Base-by-base conservation (phyloP, 371 early-diverging fungal species). In the Zopfochytrium polystomum region DNA sequence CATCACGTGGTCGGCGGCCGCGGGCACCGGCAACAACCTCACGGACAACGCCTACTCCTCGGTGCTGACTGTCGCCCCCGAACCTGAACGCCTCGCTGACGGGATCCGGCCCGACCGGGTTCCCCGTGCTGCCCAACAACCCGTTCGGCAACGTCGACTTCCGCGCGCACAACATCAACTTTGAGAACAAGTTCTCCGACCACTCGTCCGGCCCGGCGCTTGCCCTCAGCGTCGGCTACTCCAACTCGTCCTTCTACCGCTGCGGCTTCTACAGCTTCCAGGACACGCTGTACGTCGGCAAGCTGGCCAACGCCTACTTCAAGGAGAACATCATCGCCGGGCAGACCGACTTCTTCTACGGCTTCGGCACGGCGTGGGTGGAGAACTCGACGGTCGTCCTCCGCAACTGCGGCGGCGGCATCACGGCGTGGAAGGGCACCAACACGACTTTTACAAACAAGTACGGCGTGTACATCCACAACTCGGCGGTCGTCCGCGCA, bases 301-400 rank as follows among this genome's bases (percentile, higher is more conserved):
- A 52, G 30, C 22, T 52, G 7, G 22, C 27, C 9, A 52, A 52
- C 31, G 52, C 52, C 27, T 52, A 52, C 30, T 52, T 52, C 31
- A 13, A 52, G 11, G 31, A 52, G 27, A 27, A 20, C 31, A 30
- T 18, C 22, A 31, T 52, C 13, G 52, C 52, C 18, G 52, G 52
- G 29, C 52, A 52, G 31, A 52, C 52, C 30, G 52, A 52, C 52
- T 52, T 52, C 31, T 31, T 52, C 29, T 52, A 52, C 31, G 52
- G 52, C 6, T 52, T 52, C 52, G 52, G 52, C 18, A 52, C 52
- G 30, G 52, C 52, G 18, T 52, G 52, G 52, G 15, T 52, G 27
- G 29, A 52, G 30, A 13, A 18, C 18, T 52, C 52, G 18, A 22
- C 18, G 22, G 13, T 52, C 11, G 30, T 30, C 13, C 52, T 52